phyloP scores from a whole-genome alignment of 148 eudicot species.

The Arctostaphylos glauca region DNA sequence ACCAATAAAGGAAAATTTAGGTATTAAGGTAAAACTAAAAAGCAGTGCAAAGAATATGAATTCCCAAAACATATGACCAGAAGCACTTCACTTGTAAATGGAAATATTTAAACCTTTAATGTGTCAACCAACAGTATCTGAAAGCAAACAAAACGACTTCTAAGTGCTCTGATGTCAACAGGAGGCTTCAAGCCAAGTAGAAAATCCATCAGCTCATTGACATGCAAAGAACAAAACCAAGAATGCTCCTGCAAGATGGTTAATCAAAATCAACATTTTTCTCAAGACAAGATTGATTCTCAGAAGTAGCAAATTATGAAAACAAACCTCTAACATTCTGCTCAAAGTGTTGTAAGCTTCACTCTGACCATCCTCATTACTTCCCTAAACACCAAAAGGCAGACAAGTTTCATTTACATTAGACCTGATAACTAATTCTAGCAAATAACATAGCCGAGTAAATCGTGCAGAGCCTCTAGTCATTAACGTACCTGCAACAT shows the following conservation, averaged over 20 bases:
- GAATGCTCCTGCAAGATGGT: constrained; percentile 57
- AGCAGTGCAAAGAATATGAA: background rate
- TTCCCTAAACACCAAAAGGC: constrained; percentile 39
- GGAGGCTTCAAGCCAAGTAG: constrained; percentile 63
- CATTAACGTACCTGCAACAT: constrained; percentile 58
- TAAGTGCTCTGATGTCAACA: constrained; percentile 41
- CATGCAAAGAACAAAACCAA: constrained; percentile 59
- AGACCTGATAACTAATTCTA: constrained; percentile 5
- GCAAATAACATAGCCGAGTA: background rate
- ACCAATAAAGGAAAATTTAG: too few species aligned
- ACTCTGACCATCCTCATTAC: constrained; percentile 35
- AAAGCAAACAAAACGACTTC: constrained; percentile 62
- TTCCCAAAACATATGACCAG: background rate
- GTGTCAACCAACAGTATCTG: constrained; percentile 58
- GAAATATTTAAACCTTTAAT: constrained; percentile 44
- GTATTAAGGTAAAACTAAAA: too few species aligned
- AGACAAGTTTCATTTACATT: background rate
- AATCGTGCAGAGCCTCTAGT: background rate
- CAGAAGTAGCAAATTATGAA: constrained; percentile 3
- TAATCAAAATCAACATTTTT: background rate
- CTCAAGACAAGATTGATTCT: background rate
- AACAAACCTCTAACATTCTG: constrained; percentile 67
- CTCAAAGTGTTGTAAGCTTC: constrained; percentile 72
- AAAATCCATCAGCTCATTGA: constrained; percentile 64
- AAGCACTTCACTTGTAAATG: background rate